phyloP scores from a whole-genome alignment of 805 yeast genomes.

The Starmera quercuum region DNA sequence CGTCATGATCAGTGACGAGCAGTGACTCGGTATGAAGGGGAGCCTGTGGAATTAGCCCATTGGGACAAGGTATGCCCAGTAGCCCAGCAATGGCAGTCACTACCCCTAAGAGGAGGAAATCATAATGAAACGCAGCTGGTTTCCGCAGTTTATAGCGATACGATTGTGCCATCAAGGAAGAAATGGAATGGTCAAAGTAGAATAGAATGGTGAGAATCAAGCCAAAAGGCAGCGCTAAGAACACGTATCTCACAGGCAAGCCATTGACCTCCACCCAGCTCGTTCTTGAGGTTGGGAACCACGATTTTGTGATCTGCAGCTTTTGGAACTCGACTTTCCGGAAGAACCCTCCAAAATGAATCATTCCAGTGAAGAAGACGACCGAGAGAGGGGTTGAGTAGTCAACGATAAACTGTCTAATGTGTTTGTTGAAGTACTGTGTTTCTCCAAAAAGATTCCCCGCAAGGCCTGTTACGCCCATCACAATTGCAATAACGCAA shows the following conservation, averaged over 20 bases:
- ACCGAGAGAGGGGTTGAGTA: constrained; percentile 82
- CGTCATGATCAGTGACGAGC: constrained; percentile 34
- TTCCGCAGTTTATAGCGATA: constrained; percentile 73
- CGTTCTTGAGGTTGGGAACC: constrained; percentile 54
- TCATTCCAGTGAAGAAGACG: constrained; percentile 85
- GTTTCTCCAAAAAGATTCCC: constrained; percentile 45
- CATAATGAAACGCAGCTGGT: constrained; percentile 92
- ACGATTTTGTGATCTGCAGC: constrained; percentile 66
- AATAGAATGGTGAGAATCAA: constrained; percentile 74
- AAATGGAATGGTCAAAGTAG: constrained; percentile 93
- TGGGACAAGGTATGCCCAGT: constrained; percentile 91
- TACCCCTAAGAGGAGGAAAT: constrained; percentile 73
- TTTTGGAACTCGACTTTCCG: constrained; percentile 46
- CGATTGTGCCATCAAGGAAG: constrained; percentile 87
- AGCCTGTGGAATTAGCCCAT: constrained; percentile 95
- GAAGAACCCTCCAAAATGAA: constrained; percentile 83
- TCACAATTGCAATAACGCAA: constrained; percentile 63
- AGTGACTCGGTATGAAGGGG: constrained; percentile 84
- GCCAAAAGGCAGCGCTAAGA: constrained; percentile 91
- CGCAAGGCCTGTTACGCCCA: constrained; percentile 70
- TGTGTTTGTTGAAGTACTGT: constrained; percentile 47
- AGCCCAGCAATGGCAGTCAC: constrained; percentile 85
- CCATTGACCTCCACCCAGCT: constrained; percentile 34
- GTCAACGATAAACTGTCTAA: constrained; percentile 71
- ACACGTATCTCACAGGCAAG: constrained; percentile 59